Evolutionary conservation across 2,329 filamentous ascomycete species (phyloP).

Genomic region (Fusarium foetens): DNA sequence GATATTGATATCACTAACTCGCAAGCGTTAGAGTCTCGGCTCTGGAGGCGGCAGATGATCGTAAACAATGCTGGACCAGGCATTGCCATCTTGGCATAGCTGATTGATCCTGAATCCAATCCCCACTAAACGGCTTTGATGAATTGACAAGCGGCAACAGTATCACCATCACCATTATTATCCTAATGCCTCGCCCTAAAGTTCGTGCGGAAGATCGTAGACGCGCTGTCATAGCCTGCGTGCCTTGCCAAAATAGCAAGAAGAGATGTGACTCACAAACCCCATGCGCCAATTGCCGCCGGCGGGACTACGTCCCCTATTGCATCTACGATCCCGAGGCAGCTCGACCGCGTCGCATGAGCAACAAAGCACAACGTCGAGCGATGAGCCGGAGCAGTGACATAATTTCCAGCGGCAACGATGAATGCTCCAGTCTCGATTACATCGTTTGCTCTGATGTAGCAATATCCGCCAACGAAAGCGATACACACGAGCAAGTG

Average conservation of each 20-base stretch:
- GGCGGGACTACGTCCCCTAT: background rate
- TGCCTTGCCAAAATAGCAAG: background rate
- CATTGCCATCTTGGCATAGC: background rate
- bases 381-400: background rate
- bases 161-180: background rate
- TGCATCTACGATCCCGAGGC: background rate
- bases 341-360: background rate
- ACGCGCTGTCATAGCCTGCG: background rate
- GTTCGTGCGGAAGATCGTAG: background rate
- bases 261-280: background rate
- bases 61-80: background rate
- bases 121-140: background rate
- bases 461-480: fast-evolving
- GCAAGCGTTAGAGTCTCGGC: background rate
- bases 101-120: background rate
- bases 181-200: background rate
- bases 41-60: background rate
- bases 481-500: fast-evolving
- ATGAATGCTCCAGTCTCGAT: background rate
- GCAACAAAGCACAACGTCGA: background rate
- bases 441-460: background rate
- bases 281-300: background rate
- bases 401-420: background rate
- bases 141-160: background rate
- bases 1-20: background rate